Evolutionary conservation across 306 rosid genomes (phyloP).

Genomic region (Neltuma alba): DNA sequence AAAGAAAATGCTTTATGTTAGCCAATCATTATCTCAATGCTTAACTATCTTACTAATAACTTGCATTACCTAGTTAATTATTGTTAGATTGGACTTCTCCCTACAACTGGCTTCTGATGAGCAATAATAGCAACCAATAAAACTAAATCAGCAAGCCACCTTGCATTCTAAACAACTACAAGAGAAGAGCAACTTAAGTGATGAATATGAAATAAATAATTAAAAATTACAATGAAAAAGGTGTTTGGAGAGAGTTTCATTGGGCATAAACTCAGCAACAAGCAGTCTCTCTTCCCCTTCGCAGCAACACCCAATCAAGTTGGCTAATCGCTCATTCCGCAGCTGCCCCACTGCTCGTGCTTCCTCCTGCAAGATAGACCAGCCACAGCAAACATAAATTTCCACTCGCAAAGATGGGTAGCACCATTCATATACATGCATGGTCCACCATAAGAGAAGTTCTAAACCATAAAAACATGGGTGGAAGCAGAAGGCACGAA

Average conservation of each 20-base stretch:
- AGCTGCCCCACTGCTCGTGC: slow-evolving; percentile 88
- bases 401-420: background rate
- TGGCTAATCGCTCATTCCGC: slow-evolving; percentile 75
- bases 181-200: background rate
- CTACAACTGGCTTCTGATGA: background rate
- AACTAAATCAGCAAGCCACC: background rate
- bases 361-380: slow-evolving; percentile 66
- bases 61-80: background rate
- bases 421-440: slow-evolving; percentile 9
- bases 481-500: slow-evolving; percentile 46
- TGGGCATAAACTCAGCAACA: slow-evolving; percentile 95
- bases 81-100: background rate
- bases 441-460: background rate
- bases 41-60: background rate
- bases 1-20: slow-evolving; percentile 22
- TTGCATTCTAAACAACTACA: slow-evolving; percentile 6
- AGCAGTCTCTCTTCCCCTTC: slow-evolving; percentile 93
- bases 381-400: slow-evolving; percentile 31
- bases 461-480: background rate
- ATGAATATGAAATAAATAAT: background rate
- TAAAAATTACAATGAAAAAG: slow-evolving; percentile 82
- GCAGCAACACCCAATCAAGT: slow-evolving; percentile 89
- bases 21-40: slow-evolving; percentile 1
- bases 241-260: slow-evolving; percentile 96
- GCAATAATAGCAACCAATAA: background rate